phyloP scores from a whole-genome alignment of 1,139 yeast genomes.

The Citeromyces hawaiiensis region DNA sequence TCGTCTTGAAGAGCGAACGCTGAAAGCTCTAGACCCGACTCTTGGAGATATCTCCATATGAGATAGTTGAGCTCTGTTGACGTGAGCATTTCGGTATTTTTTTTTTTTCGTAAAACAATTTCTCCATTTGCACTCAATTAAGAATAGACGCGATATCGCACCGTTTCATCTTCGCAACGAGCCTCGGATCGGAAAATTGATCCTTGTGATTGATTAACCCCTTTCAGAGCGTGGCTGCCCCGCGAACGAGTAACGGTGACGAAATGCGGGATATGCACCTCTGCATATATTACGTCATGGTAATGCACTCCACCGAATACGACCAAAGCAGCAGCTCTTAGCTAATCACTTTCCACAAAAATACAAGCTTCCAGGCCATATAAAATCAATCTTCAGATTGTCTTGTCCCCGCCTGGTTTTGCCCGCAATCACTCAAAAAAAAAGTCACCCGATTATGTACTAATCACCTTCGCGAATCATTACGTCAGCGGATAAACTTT shows the following conservation, averaged over 20 bases:
- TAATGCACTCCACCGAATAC: too few relatives aligned
- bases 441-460: not conserved
- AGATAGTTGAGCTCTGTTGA: conserved; percentile 81
- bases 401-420: too few relatives aligned
- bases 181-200: not conserved
- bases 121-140: not conserved
- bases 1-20: conserved; percentile 79
- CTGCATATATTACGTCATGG: not conserved
- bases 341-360: too few relatives aligned
- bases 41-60: conserved; percentile 89
- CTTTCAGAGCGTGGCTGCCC: not conserved
- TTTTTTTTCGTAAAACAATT: too few relatives aligned
- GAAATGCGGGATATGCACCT: not conserved
- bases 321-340: too few relatives aligned
- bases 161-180: too few relatives aligned
- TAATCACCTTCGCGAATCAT: not conserved
- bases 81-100: conserved; percentile 17
- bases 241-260: not conserved
- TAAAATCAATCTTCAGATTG: too few relatives aligned
- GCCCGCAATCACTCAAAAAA: not conserved
- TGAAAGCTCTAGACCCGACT: conserved; percentile 67
- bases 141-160: too few relatives aligned
- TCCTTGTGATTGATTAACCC: not conserved
- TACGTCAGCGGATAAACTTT: not conserved
- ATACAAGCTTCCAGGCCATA: too few relatives aligned